Conservation (phyloP, 345 rosid genomes). For the Conringia planisiliqua region DNA sequence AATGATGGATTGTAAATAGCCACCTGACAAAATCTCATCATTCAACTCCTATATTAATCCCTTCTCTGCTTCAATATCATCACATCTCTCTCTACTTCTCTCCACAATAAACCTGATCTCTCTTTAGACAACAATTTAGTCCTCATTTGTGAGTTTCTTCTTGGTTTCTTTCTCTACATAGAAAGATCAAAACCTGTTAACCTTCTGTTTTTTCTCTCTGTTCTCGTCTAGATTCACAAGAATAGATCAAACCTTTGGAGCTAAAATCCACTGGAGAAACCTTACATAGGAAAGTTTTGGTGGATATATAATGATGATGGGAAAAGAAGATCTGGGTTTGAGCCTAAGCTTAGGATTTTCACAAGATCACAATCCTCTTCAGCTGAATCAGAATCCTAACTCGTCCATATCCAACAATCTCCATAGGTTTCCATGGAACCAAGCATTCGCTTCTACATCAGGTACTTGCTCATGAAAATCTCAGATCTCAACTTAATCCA, state of each 20-base stretch:
- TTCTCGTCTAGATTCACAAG: neutral
- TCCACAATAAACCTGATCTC: neutral
- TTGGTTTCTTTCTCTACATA: neutral
- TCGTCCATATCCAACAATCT: slow-evolving; percentile 35
- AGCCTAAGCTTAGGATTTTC: slow-evolving; percentile 72
- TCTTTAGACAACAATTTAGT: neutral
- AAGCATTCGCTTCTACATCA: neutral
- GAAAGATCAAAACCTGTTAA: slow-evolving; percentile 4
- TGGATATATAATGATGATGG: slow-evolving; percentile 41
- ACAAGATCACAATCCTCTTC: slow-evolving; percentile 31
- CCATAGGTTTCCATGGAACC: slow-evolving; percentile 29
- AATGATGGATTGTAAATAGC: slow-evolving; percentile 25
- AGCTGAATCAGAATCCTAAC: slow-evolving; percentile 34
- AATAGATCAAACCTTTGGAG: neutral
- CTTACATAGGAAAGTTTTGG: neutral
- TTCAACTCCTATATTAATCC: slow-evolving; percentile 30
- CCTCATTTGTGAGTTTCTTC: neutral
- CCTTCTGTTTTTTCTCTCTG: neutral
- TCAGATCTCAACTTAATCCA: neutral
- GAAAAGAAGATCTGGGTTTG: slow-evolving; percentile 82
- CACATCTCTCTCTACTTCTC: neutral
- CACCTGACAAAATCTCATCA: slow-evolving; percentile 32
- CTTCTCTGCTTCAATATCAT: neutral
- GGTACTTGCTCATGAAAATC: neutral
- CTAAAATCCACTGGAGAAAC: neutral